Base-by-base conservation (phyloP, 371 early-diverging fungal species). In the Homolaphlyctis polyrhiza region DNA sequence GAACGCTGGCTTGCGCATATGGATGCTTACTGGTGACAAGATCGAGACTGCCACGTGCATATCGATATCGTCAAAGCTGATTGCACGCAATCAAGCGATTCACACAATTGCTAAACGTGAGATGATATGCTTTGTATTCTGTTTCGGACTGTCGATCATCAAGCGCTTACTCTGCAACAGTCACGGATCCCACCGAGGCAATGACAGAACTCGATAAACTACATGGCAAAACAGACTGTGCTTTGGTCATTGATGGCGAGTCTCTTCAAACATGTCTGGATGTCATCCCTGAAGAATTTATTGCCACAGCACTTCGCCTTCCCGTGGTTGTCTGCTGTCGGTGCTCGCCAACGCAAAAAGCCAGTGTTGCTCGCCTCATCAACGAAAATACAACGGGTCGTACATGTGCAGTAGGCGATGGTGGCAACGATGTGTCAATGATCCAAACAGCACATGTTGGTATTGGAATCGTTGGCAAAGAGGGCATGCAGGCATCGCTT, bases 11-110 rank as follows among this genome's bases (percentile, higher is more conserved):
- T 71, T 99, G 59, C 92, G 90, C 71, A 90, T 99, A 25, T 99
- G 99, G 99, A 99, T 99, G 99, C 81, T 99, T 59, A 99, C 99
- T 0, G 99, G 99, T 30, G 99, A 99, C 75, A 99, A 99, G 71
- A 92, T 97, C 65, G 99, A 99, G 80, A 99, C 99, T 1, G 99
- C 99, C n/a, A 95, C 90, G 0, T 94, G 93, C 72, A 95, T 99
- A 66, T 97, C 97, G 1, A 86, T 94, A 14, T 94, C 95, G 0
- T 92, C 96, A 23, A 91, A 92, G 61, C 84, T 99, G 11, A 92
- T 99, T 14, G 81, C 90, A 6, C 87, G 95, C 28, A 91, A 91
- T 64, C 94, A 96, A 76, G 78, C 76, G 2, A 91, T 96, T 36
- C 89, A 92, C 65, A 82, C 84, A 29, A 77, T 93, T 34, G 68